Conservation (phyloP, 768 basidiomycete genomes). For the Tephrocybe sp. region DNA sequence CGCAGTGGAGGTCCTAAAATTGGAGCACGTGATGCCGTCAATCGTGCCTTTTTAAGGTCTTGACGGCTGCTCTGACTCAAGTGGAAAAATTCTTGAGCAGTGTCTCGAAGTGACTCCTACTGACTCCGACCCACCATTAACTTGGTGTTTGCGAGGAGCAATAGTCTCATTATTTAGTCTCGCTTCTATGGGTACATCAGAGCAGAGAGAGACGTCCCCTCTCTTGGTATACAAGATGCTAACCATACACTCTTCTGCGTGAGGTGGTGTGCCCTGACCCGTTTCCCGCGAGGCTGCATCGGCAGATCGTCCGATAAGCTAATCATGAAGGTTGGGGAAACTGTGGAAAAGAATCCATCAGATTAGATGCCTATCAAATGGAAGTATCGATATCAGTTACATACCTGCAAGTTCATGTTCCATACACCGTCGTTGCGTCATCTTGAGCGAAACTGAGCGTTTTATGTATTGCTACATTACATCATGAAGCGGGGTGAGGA, state of each 20-base stretch:
- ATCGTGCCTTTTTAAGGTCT: constrained; percentile 2
- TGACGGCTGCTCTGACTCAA: constrained; percentile 8
- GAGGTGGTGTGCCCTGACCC: not conserved
- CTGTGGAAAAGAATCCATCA: not conserved
- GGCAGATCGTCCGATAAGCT: not conserved
- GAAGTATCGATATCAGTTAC: not conserved
- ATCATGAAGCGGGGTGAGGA: not conserved
- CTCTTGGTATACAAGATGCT: not conserved
- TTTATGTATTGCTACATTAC: too few relatives aligned
- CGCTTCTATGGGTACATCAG: not conserved
- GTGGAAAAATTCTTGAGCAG: constrained; percentile 1
- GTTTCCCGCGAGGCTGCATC: constrained; percentile 2
- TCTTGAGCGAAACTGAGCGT: not conserved
- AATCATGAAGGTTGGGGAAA: not conserved
- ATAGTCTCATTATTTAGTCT: not conserved
- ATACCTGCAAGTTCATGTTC: not conserved
- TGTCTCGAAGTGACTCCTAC: not conserved
- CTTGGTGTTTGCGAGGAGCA: not conserved
- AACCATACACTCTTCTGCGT: not conserved
- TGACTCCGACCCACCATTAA: not conserved
- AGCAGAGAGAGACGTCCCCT: not conserved
- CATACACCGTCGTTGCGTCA: not conserved
- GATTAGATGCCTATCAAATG: not conserved
- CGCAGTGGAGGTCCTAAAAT: constrained; percentile 1
- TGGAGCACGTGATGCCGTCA: constrained; percentile 12